Percentiles rank a stretch among this genome's conserved stretches.
Evolutionary conservation across 2,329 filamentous ascomycete species (phyloP).

Genomic region (Claviceps spartinae): DNA sequence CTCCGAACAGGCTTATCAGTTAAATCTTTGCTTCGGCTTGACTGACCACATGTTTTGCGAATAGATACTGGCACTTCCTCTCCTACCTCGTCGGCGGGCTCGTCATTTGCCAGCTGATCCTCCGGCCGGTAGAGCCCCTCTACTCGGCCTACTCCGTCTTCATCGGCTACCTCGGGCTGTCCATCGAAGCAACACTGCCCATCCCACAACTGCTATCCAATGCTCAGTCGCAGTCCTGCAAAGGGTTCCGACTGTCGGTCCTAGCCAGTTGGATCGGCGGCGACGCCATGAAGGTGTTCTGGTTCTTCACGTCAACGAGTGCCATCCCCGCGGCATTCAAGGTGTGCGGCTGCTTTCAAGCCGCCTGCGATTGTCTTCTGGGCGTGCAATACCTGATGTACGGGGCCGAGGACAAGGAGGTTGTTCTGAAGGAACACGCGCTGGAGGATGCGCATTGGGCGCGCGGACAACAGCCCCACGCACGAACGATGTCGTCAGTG

Average conservation of each 20-base stretch:
- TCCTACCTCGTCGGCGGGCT: conserved; percentile 51
- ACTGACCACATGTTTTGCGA: neutral
- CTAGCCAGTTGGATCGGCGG: conserved; percentile 66
- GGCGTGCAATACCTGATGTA: conserved; percentile 64
- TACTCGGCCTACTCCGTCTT: conserved; percentile 52
- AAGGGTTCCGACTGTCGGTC: conserved; percentile 64
- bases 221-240: conserved; percentile 52
- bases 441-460: conserved; percentile 21
- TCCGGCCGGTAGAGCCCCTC: conserved; percentile 42
- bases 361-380: conserved; percentile 59
- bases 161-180: conserved; percentile 63
- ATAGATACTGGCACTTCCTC: conserved; percentile 63
- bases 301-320: conserved; percentile 61
- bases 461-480: conserved; percentile 12
- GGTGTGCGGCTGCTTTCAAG: conserved; percentile 70
- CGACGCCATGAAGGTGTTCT: conserved; percentile 78
- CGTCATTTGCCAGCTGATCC: conserved; percentile 50
- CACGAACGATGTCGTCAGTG: conserved; percentile 23
- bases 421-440: conserved; percentile 24
- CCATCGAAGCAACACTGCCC: conserved; percentile 69
- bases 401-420: conserved; percentile 32
- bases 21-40: neutral
- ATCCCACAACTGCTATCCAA: conserved; percentile 68
- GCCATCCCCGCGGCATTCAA: conserved; percentile 70
- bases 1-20: neutral